Base-by-base conservation (phyloP, 148 eudicot species). In the Fallopia convolvulus region DNA sequence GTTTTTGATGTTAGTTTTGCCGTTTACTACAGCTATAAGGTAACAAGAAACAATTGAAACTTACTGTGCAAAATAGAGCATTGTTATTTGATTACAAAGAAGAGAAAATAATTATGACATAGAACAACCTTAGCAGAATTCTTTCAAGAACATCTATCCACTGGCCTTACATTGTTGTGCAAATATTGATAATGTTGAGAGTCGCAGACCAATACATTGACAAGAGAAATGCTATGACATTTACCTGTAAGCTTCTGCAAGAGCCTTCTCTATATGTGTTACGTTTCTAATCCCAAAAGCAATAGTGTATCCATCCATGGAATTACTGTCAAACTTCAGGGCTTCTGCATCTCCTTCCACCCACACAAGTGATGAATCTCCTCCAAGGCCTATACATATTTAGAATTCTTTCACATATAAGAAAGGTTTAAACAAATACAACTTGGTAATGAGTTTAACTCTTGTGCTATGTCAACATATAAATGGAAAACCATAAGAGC, bases 231-330 rank as follows among this genome's bases (percentile, higher is more conserved):
- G 68, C 30, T 8, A 26, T 65, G 20, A 30, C 71, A 70, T 32
- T 79, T 81, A 88, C 99, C 99, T 91, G 77, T 82, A 81, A 70
- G 97, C 97, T 88, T 95, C 99, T 48, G 94, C 88, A 63, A 95
- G 90, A 82, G 78, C 90, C 80, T 92, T 95, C 80, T 95, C 99
- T 71, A 95, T 95, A 80, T 92, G 99, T n/a, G 99, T 95, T 55
- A 95, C 99, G 74, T 95, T 95, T 81, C 99, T 88, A 68, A 95
- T 92, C 55, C 99, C 99, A 83, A 95, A 95, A 52, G 97, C 99
- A 82, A 95, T 91, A 61, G 99, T 92, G 79, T 91, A 95, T 74
- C 97, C 97, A 76, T 95, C 99, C 97, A 95, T 89, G 26, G 99
- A 89, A 80, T 84, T 74, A 77, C 91, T 89, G 79, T 88, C 94